phyloP scores from a whole-genome alignment of 148 eudicot species.

The Rhododendron mucronatum region DNA sequence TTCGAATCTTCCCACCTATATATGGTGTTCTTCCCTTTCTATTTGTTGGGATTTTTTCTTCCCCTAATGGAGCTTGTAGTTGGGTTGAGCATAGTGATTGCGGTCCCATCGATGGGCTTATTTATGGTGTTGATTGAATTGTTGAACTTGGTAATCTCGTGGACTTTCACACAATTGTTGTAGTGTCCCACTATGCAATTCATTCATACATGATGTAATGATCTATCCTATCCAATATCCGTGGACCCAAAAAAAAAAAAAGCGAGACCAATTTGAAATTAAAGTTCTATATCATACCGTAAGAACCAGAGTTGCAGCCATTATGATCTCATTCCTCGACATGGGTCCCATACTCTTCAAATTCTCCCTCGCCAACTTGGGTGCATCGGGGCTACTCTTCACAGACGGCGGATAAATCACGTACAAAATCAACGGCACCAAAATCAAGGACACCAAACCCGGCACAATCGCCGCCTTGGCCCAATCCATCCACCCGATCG shows the following conservation, averaged over 20 bases:
- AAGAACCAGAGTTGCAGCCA: slow-evolving; percentile 79
- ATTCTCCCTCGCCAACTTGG: slow-evolving; percentile 72
- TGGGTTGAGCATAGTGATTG: not conserved
- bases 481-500: slow-evolving; percentile 99
- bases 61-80: not conserved
- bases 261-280: too few relatives aligned
- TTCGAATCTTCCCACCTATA: not conserved
- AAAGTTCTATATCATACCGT: slow-evolving; percentile 42
- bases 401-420: slow-evolving; percentile 75
- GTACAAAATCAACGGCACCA: slow-evolving; percentile 78
- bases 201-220: too few relatives aligned
- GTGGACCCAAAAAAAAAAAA: too few relatives aligned
- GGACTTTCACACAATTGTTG: not conserved
- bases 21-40: not conserved
- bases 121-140: not conserved
- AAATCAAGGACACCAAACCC: slow-evolving; percentile 78
- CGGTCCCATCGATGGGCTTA: not conserved
- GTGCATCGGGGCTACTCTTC: slow-evolving; percentile 97
- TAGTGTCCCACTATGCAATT: too few relatives aligned
- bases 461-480: slow-evolving; percentile 97
- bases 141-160: too few relatives aligned
- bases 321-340: slow-evolving; percentile 77
- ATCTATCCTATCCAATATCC: too few relatives aligned
- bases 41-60: not conserved
- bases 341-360: slow-evolving; percentile 88